Evolutionary conservation across 768 basidiomycete genomes (phyloP).

Genomic region (Peribolospora kevripleyi): DNA sequence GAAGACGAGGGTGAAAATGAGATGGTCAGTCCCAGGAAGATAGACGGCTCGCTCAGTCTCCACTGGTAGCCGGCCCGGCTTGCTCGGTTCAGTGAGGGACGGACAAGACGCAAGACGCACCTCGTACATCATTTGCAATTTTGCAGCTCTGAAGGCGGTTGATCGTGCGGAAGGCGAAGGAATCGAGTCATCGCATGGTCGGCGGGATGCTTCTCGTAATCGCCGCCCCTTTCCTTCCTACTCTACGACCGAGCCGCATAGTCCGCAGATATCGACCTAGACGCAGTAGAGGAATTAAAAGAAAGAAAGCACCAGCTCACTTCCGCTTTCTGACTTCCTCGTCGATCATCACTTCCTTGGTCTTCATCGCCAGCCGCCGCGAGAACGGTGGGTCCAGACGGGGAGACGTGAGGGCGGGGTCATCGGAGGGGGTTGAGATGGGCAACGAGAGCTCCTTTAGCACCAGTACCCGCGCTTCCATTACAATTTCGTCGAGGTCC

Average conservation of each 20-base stretch:
- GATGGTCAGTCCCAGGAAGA: too few relatives aligned
- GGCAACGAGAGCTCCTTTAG: slow-evolving; percentile 43
- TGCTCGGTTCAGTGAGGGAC: too few relatives aligned
- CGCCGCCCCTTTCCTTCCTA: slow-evolving; percentile 14
- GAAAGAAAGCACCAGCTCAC: slow-evolving; percentile 24
- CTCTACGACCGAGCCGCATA: slow-evolving; percentile 1
- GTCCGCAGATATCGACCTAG: background rate
- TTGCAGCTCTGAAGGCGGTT: too few relatives aligned
- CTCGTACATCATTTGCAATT: too few relatives aligned
- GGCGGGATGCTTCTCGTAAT: slow-evolving; percentile 5
- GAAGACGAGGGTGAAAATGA: too few relatives aligned
- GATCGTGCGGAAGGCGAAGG: too few relatives aligned
- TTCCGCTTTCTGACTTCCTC: slow-evolving; percentile 67
- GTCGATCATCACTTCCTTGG: slow-evolving; percentile 67
- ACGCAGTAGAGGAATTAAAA: background rate
- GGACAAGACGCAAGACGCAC: too few relatives aligned
- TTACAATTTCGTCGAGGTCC: background rate
- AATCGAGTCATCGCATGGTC: too few relatives aligned
- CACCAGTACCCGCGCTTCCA: slow-evolving; percentile 35
- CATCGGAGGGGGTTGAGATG: slow-evolving; percentile 32
- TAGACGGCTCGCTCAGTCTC: too few relatives aligned
- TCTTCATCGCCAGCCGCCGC: slow-evolving; percentile 38
- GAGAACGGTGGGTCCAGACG: slow-evolving; percentile 38
- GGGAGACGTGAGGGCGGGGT: slow-evolving; percentile 26
- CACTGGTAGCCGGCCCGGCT: too few relatives aligned